phyloP scores from a whole-genome alignment of 2,329 filamentous ascomycete genomes.

The Cladosporium oxysporum region DNA sequence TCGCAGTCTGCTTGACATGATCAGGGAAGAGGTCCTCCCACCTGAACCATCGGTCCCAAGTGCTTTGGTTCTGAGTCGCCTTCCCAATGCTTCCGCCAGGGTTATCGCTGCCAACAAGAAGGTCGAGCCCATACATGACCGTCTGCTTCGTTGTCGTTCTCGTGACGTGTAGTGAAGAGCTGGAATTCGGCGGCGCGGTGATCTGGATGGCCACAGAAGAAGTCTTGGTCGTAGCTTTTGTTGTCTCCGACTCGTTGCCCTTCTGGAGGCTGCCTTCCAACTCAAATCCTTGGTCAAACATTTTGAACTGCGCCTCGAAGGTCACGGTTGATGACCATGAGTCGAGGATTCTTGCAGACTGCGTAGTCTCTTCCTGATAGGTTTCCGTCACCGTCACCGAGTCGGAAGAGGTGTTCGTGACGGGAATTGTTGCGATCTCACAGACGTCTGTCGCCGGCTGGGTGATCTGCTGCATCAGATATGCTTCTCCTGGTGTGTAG shows the following conservation, averaged over 20 bases:
- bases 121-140: background rate
- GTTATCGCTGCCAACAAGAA: background rate
- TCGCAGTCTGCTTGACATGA: background rate
- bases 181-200: background rate
- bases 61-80: background rate
- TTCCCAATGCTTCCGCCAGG: background rate
- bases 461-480: background rate
- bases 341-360: background rate
- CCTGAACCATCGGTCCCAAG: background rate
- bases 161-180: background rate
- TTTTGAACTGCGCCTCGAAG: background rate
- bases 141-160: background rate
- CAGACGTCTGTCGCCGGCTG: background rate
- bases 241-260: background rate
- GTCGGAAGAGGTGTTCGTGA: background rate
- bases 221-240: background rate
- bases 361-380: background rate
- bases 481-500: background rate
- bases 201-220: background rate
- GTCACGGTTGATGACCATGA: background rate
- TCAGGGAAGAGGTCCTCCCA: background rate
- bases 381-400: background rate
- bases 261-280: background rate
- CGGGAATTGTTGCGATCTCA: background rate
- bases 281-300: background rate